Evolutionary conservation across 1,139 yeast genomes (phyloP).

Genomic region (Kodamaea arcana): DNA sequence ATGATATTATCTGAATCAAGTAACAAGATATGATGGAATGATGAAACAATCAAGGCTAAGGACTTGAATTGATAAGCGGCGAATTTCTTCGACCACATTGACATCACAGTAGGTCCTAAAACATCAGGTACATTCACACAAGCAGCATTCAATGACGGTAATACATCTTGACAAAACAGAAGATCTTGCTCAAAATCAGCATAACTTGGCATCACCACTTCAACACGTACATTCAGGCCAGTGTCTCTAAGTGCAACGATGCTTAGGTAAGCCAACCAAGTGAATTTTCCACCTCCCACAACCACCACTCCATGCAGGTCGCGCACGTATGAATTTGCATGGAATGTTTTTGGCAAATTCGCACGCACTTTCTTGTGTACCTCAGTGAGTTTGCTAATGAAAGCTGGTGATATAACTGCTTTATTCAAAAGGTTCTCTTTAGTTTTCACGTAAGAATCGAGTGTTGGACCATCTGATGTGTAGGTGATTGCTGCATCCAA

Average conservation of each 20-base stretch:
- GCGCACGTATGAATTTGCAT: conserved; percentile 21
- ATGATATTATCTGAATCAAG: conserved; percentile 42
- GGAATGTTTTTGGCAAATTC: conserved; percentile 23
- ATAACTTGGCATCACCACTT: conserved; percentile 32
- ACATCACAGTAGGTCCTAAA: conserved; percentile 32
- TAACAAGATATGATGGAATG: conserved; percentile 40
- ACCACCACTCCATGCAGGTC: conserved; percentile 32
- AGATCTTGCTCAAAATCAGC: conserved; percentile 22
- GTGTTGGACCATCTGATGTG: conserved; percentile 19
- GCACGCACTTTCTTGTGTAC: conserved; percentile 23
- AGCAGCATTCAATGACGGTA: conserved; percentile 15
- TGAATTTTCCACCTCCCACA: conserved; percentile 37
- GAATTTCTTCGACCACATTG: conserved; percentile 25
- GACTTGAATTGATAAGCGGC: conserved; percentile 39
- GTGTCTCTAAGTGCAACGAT: conserved; percentile 30
- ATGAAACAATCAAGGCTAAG: conserved; percentile 35
- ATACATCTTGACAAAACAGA: conserved; percentile 13
- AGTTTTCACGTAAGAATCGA: conserved; percentile 20
- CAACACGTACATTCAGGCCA: conserved; percentile 36
- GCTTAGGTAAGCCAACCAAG: conserved; percentile 39
- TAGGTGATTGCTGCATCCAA: conserved; percentile 21
- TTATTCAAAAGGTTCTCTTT: conserved; percentile 27
- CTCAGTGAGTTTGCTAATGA: conserved; percentile 19
- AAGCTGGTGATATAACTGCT: conserved; percentile 24
- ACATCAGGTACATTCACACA: conserved; percentile 28